Evolutionary conservation across 345 rosid genomes (phyloP).

Genomic region (Acer saccharum): DNA sequence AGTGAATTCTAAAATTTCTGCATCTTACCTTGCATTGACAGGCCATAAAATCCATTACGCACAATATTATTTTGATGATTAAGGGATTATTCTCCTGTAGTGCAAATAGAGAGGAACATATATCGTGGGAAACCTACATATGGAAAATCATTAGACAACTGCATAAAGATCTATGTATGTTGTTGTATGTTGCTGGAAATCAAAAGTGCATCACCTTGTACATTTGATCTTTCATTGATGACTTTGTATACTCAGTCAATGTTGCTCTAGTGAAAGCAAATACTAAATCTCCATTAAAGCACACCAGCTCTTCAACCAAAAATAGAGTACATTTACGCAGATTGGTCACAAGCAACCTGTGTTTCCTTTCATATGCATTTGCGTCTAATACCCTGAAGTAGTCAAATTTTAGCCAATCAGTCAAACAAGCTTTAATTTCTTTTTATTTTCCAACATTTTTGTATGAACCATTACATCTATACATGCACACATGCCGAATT

Average conservation of each 20-base stretch:
- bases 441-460: neutral
- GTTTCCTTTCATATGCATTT: constrained; percentile 57
- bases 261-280: constrained; percentile 41
- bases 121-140: constrained; percentile 67
- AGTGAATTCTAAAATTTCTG: neutral
- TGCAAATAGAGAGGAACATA: constrained; percentile 59
- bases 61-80: constrained; percentile 38
- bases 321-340: constrained; percentile 52
- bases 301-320: constrained; percentile 52
- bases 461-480: neutral
- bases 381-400: constrained; percentile 62
- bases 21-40: constrained; percentile 58
- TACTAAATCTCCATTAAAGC: constrained; percentile 47
- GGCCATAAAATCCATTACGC: constrained; percentile 45
- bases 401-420: constrained; percentile 12
- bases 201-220: constrained; percentile 52
- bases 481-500: neutral
- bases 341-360: constrained; percentile 48
- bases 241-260: constrained; percentile 51
- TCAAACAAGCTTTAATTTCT: neutral
- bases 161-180: neutral
- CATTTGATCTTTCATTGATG: constrained; percentile 59
- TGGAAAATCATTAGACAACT: constrained; percentile 19
- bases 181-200: constrained; percentile 1
- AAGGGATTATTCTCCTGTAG: constrained; percentile 36